Conservation (phyloP, 768 basidiomycete genomes). For the Leucosporidium creatinivorum region DNA sequence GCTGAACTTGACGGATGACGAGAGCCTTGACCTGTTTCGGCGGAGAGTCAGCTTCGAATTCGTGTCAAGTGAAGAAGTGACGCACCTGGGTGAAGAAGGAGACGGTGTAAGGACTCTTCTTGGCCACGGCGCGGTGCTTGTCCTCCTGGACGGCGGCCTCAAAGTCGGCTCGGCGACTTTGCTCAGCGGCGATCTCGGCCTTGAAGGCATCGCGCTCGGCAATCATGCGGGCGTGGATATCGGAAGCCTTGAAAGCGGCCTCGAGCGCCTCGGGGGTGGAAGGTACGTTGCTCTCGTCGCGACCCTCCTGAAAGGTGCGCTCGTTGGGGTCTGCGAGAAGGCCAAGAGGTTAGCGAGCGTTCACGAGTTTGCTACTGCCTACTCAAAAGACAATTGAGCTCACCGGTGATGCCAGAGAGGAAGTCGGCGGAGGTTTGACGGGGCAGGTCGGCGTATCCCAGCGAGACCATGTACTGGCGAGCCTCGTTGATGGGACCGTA, state of each 20-base stretch:
- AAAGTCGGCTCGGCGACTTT: conserved; percentile 58
- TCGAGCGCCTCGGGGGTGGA: conserved; percentile 63
- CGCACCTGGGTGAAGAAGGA: conserved; percentile 59
- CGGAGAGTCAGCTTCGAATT: background rate
- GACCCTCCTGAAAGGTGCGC: conserved; percentile 63
- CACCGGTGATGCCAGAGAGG: conserved; percentile 45
- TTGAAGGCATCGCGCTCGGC: conserved; percentile 53
- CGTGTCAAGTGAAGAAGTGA: background rate
- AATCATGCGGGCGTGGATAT: conserved; percentile 46
- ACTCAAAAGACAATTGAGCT: background rate
- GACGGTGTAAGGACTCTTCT: conserved; percentile 73
- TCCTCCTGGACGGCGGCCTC: conserved; percentile 59
- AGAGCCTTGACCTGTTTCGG: too few species aligned
- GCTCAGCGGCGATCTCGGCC: conserved; percentile 52
- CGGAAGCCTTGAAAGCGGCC: conserved; percentile 52
- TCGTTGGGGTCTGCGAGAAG: conserved; percentile 73
- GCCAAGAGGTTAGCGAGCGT: conserved; percentile 52
- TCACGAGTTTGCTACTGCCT: too few species aligned
- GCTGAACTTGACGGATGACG: conserved; percentile 43
- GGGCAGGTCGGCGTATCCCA: conserved; percentile 43
- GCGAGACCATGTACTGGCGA: conserved; percentile 52
- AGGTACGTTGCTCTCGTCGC: conserved; percentile 55
- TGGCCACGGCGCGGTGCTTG: background rate
- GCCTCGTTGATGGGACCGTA: conserved; percentile 63
- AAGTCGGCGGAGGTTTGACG: conserved; percentile 44